phyloP scores from a whole-genome alignment of 306 rosid genomes.

The Alnus glutinosa region DNA sequence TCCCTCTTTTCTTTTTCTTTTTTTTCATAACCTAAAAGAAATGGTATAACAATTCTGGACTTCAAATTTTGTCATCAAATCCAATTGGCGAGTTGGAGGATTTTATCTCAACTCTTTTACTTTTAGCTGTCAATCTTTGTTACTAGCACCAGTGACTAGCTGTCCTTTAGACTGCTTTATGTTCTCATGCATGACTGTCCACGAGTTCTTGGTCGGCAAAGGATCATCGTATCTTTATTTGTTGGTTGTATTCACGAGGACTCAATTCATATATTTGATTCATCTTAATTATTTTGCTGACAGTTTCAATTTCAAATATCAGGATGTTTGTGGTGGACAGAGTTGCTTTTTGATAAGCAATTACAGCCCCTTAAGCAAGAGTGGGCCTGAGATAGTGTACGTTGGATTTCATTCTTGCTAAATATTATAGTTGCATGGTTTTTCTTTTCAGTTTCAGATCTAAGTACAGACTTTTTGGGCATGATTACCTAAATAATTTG shows the following conservation, averaged over 20 bases:
- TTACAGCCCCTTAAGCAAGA: constrained; percentile 48
- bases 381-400: constrained; percentile 69
- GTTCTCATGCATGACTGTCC: constrained; percentile 10
- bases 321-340: constrained; percentile 80
- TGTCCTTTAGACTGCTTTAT: neutral
- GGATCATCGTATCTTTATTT: neutral
- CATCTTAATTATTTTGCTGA: neutral
- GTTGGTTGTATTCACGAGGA: neutral
- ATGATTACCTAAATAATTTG: neutral
- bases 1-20: neutral
- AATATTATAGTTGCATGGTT: constrained; percentile 13
- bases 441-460: neutral
- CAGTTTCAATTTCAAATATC: constrained; percentile 23
- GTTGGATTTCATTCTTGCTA: constrained; percentile 28
- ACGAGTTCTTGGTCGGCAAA: neutral
- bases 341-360: constrained; percentile 75
- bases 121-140: constrained; percentile 16
- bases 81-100: constrained; percentile 4
- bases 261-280: neutral
- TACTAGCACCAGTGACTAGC: constrained; percentile 4
- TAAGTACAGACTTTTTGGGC: neutral
- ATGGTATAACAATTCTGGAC: neutral
- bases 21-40: neutral
- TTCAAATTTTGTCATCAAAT: neutral
- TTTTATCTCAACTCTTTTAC: constrained; percentile 12